Conservation (phyloP, 2,329 filamentous ascomycete species). For the Colletotrichum lupini region DNA sequence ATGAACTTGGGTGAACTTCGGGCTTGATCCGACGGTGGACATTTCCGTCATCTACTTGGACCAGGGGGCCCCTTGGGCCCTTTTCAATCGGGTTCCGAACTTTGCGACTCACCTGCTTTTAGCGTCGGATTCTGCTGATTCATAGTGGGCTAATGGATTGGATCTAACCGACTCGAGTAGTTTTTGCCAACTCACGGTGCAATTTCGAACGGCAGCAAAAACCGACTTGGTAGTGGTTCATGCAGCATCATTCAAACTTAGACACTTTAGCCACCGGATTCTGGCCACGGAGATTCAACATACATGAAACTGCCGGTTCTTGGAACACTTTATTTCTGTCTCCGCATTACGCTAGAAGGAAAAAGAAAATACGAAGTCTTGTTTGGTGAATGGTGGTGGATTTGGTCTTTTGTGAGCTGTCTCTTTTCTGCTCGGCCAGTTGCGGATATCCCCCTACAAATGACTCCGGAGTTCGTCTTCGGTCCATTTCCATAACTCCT, state of each 20-base stretch:
- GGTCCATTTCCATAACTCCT: constrained; percentile 50
- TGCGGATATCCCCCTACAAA: constrained; percentile 6
- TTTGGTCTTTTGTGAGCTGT: no score
- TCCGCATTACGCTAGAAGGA: constrained; percentile 12
- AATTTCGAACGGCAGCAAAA: constrained; percentile 21
- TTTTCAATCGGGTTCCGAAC: not conserved
- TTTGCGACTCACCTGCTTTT: not conserved
- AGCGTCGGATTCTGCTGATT: not conserved
- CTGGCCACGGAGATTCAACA: constrained; percentile 8
- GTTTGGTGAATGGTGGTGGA: not conserved
- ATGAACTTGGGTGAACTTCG: not conserved
- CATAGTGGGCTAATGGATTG: not conserved
- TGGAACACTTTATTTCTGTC: constrained; percentile 1
- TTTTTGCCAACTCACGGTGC: not conserved
- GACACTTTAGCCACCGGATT: not conserved
- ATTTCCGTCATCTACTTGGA: not conserved
- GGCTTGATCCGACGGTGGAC: not conserved
- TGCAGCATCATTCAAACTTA: not conserved
- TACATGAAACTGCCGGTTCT: constrained; percentile 15
- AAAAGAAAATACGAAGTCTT: not conserved
- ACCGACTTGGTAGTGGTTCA: constrained; percentile 18
- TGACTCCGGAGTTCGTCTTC: constrained; percentile 43
- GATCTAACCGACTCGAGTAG: not conserved
- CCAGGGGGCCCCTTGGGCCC: not conserved
- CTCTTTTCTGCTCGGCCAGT: not conserved